Conservation (phyloP, 768 basidiomycete genomes). For the Tremella fuciformis region DNA sequence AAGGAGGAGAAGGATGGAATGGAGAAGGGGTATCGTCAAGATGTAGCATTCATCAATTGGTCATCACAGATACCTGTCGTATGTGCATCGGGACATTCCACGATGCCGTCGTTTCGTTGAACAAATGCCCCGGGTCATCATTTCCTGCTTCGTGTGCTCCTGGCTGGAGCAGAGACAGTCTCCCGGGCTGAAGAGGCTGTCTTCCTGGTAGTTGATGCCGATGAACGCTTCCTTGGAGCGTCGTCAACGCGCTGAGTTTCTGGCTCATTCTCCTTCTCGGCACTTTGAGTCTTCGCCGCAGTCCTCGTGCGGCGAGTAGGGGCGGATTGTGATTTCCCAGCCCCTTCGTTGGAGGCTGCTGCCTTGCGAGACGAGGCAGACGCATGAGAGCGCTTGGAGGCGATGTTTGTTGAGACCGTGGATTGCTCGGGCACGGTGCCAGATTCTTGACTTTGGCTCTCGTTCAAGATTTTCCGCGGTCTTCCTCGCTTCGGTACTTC, state of each 20-base stretch:
- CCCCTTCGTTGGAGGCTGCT: background rate
- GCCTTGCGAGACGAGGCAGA: background rate
- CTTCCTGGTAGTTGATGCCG: background rate
- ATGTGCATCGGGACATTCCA: no score
- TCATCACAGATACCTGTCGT: no score
- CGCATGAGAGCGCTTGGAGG: background rate
- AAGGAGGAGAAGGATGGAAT: no score
- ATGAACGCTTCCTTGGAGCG: no score
- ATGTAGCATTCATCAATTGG: no score
- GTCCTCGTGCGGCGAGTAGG: constrained; percentile 2
- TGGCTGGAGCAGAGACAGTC: background rate
- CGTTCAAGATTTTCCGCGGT: background rate
- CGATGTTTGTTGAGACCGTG: background rate
- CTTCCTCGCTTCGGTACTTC: background rate
- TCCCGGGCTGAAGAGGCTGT: background rate
- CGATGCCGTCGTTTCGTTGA: no score
- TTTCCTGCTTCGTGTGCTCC: constrained; percentile 4
- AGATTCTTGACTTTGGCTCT: background rate
- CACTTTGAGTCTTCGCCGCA: background rate
- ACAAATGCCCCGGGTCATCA: background rate
- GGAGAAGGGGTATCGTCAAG: no score
- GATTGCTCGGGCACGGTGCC: background rate
- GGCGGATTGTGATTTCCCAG: background rate
- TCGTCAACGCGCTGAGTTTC: background rate
- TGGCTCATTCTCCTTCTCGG: constrained; percentile 13